A percentile compares a stretch with the other conserved stretches of the same genome.
Conservation (phyloP, 2,329 filamentous ascomycete species). For the Aspergillus melleus region DNA sequence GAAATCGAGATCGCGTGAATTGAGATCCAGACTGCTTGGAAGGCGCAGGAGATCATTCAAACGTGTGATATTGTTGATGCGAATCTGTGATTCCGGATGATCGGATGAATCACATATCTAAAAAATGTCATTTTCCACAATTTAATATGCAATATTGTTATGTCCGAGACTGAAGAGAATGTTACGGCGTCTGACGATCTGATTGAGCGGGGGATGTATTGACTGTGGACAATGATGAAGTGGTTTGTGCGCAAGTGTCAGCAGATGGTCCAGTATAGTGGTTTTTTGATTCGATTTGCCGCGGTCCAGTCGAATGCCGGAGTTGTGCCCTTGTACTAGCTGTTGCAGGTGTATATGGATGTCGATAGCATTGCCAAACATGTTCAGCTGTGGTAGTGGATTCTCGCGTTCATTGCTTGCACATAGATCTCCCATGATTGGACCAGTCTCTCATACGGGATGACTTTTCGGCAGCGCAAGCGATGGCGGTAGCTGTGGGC, state of each 20-base stretch:
- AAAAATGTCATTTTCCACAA: not conserved
- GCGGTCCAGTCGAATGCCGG: not conserved
- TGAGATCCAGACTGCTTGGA: no score
- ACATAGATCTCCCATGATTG: no score
- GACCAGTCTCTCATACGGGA: no score
- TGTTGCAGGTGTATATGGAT: conserved; percentile 2
- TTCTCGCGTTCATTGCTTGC: no score
- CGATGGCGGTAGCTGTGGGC: no score
- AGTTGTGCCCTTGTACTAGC: not conserved
- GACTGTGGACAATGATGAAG: not conserved
- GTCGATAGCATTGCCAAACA: not conserved
- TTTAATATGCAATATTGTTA: not conserved
- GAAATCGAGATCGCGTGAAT: not conserved
- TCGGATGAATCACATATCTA: not conserved
- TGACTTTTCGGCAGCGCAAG: no score
- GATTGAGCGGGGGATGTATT: not conserved
- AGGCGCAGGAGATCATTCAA: not conserved
- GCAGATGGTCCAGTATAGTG: not conserved
- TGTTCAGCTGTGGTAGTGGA: not conserved
- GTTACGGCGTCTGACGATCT: not conserved
- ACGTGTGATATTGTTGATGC: not conserved
- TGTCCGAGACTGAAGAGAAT: not conserved
- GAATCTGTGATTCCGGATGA: not conserved
- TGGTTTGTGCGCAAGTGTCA: not conserved
- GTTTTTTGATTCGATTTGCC: not conserved